Conservation (phyloP, 176 grass and related monocot species). For the Zoysia pacifica region DNA sequence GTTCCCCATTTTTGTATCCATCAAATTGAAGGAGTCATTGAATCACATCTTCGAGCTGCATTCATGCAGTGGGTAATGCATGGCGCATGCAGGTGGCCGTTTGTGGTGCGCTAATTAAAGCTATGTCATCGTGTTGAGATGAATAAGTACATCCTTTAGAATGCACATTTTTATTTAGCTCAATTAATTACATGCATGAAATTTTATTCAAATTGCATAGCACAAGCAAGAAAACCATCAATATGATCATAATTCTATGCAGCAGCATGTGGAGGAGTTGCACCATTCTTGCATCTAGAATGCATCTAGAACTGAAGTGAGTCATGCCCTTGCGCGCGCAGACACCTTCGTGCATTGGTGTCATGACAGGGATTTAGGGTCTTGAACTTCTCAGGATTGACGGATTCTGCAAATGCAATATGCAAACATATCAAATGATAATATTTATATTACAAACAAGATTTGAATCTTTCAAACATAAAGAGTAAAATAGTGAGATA, state of each 20-base stretch:
- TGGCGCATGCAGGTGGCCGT: too few relatives aligned
- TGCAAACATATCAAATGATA: not conserved
- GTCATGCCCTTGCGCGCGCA: not conserved
- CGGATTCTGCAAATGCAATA: conserved; percentile 1
- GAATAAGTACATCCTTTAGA: too few relatives aligned
- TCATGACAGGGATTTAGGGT: not conserved
- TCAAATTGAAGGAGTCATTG: too few relatives aligned
- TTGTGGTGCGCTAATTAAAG: too few relatives aligned
- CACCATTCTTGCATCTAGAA: not conserved
- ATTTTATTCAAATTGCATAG: not conserved
- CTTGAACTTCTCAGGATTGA: not conserved
- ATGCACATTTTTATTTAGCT: not conserved
- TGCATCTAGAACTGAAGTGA: not conserved
- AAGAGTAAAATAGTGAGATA: not conserved
- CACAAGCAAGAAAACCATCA: not conserved
- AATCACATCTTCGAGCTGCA: too few relatives aligned
- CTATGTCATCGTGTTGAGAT: too few relatives aligned
- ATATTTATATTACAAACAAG: not conserved
- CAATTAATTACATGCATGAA: not conserved
- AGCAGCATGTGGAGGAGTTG: conserved; percentile 4
- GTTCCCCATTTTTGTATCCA: too few relatives aligned
- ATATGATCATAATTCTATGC: not conserved
- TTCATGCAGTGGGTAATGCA: too few relatives aligned
- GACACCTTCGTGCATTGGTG: not conserved
- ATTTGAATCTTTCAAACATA: not conserved